These are phyloP conservation scores for Paramyrothecium sp. DNA, from an alignment of 2,329 filamentous ascomycete species.

Conservation along the genomic window DNA sequence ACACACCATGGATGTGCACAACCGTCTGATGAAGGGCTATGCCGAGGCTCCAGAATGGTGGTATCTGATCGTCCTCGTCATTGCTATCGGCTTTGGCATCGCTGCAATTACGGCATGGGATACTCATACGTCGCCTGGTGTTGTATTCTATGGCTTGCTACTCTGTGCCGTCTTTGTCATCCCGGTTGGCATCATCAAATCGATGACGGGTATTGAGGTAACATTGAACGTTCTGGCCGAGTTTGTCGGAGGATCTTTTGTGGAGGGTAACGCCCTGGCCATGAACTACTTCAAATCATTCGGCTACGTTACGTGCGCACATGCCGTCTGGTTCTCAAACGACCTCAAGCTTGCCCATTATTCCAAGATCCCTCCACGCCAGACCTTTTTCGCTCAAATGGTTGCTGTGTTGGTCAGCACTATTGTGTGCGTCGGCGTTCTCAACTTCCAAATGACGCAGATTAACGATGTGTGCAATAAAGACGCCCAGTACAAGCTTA, in stretches of 20 bases:
- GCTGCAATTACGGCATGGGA: conserved; percentile 46
- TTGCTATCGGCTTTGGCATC: conserved; percentile 44
- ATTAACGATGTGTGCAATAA: conserved; percentile 49
- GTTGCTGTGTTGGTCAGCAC: conserved; percentile 54
- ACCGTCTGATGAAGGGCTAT: conserved; percentile 46
- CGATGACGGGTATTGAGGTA: conserved; percentile 52
- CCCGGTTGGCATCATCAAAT: conserved; percentile 51
- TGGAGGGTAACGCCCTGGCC: conserved; percentile 48
- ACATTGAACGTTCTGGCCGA: conserved; percentile 53
- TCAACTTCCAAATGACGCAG: conserved; percentile 47
- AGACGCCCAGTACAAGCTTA: conserved; percentile 46
- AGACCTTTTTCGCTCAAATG: conserved; percentile 59
- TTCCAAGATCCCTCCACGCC: conserved; percentile 59
- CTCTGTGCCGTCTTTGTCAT: conserved; percentile 51
- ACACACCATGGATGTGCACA: conserved; percentile 44
- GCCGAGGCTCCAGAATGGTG: conserved; percentile 54
- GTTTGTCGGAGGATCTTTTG: conserved; percentile 50
- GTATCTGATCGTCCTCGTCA: conserved; percentile 42
- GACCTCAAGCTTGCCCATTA: conserved; percentile 52
- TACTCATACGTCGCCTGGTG: conserved; percentile 49
- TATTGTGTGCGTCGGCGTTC: conserved; percentile 47
- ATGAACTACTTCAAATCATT: conserved; percentile 57
- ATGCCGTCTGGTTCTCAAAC: conserved; percentile 50
- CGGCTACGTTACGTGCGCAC: conserved; percentile 47
- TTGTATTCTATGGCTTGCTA: conserved; percentile 49